These are phyloP conservation scores for Citrus reticulata DNA, from an alignment of 345 rosid species.

Conservation along the genomic window DNA sequence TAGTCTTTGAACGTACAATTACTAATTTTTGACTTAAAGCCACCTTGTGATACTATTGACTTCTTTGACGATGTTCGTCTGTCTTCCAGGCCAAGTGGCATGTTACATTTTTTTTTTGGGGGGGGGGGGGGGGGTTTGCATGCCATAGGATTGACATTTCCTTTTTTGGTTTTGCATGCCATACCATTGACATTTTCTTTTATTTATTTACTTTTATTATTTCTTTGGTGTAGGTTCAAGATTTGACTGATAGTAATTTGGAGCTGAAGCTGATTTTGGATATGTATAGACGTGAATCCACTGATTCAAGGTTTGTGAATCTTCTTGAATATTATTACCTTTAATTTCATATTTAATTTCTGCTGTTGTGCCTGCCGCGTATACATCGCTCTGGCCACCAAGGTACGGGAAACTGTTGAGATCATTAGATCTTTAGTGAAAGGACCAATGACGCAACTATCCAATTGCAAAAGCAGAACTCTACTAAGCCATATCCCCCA, in stretches of 20 bases:
- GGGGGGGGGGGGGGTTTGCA: neutral
- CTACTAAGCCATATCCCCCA: neutral
- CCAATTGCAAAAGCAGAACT: neutral
- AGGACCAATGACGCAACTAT: neutral
- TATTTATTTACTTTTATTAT: slow-evolving; percentile 9
- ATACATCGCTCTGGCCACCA: neutral
- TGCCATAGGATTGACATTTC: neutral
- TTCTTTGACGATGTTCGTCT: neutral
- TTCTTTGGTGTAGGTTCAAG: slow-evolving; percentile 56
- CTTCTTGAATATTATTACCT: neutral
- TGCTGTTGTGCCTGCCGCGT: neutral
- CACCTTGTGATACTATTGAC: neutral
- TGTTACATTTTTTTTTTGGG: accelerated
- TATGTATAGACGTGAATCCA: slow-evolving; percentile 80
- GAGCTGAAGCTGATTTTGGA: slow-evolving; percentile 85
- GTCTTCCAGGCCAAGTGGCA: neutral
- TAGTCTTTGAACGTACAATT: neutral
- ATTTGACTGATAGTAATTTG: slow-evolving; percentile 53
- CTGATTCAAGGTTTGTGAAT: slow-evolving; percentile 62
- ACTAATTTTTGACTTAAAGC: neutral
- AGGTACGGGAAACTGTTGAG: neutral
- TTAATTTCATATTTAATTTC: neutral
- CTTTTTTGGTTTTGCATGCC: neutral
- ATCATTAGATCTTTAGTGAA: neutral
- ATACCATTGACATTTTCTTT: neutral